Evolutionary conservation across 495 filamentous ascomycete genomes (phyloP), one percentile per base, ranked within the genome.

Genomic region (Pseudevernia furfuracea): DNA sequence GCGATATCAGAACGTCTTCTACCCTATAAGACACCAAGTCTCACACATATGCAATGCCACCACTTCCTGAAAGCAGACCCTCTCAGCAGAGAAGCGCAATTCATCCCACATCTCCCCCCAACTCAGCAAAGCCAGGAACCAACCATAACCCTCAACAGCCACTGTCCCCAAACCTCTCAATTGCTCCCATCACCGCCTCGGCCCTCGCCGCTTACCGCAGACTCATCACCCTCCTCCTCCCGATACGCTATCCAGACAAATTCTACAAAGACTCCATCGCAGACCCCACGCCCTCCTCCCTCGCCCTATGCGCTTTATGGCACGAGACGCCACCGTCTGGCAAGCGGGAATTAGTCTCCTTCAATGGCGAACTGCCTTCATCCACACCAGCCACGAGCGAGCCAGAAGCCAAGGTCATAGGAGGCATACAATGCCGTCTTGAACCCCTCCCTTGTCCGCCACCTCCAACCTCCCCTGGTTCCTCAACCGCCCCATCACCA

Each of bases 201-300:
- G 85, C 92, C 74, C 79, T 96, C 63, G 81, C 89, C 53, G 84
- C 87, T 17, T 81, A 96, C 46, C 87, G 87, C 32, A 85, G 89
- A 48, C 90, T 97, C 65, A 96, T 92, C 69, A 76, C 85, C 46
- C 80, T 96, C 25, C 83, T 96, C 17, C 85, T 98, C 8, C 93
- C 93, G 28, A 89, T 97, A 68, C 82, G 84, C 73, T 98, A 98
- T 72, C 87, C 90, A 0, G 86, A 88, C 70, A 83, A 81, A 41
- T 97, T 97, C 83, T 98, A 96, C 80, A 79, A 81, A 58, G 86
- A 87, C 43, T 88, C 84, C 60, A 80, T 92, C 67, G 78, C 86
- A 9, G 87, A 92, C 36, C 77, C 85, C 9, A 76, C 84, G 28
- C 81, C 84, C 21, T 81, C 84, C 41, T 84, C 85, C 44, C 78